These are phyloP conservation scores for Hypomyces rosellus DNA, from an alignment of 2,329 filamentous ascomycete genomes.

Conservation along the genomic window DNA sequence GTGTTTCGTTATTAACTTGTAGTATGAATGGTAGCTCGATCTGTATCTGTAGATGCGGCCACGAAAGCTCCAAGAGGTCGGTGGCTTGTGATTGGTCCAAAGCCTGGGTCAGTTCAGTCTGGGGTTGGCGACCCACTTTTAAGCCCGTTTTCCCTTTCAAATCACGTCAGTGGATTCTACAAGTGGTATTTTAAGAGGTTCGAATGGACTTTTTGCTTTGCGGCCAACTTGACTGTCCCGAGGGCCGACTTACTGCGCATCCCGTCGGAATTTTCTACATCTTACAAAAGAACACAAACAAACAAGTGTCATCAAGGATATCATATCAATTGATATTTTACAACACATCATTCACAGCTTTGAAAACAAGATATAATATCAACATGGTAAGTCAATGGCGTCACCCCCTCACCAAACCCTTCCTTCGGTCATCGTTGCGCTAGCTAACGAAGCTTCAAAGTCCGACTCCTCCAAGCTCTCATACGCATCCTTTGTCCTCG, in stretches of 20 bases:
- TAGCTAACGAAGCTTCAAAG: background rate
- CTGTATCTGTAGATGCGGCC: slow-evolving; percentile 18
- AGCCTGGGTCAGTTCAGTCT: background rate
- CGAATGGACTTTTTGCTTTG: background rate
- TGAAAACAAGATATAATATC: no score
- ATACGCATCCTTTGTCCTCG: slow-evolving; percentile 69
- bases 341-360: background rate
- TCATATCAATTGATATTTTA: background rate
- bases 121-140: slow-evolving; percentile 11
- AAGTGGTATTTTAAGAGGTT: no score
- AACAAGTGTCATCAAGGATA: background rate
- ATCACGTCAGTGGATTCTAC: slow-evolving; percentile 11
- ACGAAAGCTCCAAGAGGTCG: slow-evolving; percentile 31
- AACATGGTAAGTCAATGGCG: no score
- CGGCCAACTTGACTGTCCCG: slow-evolving; percentile 9
- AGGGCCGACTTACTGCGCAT: slow-evolving; percentile 9
- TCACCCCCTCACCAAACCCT: no score
- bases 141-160: background rate
- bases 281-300: no score
- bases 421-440: background rate
- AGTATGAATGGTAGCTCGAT: background rate
- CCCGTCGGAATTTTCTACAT: no score
- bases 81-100: slow-evolving; percentile 26
- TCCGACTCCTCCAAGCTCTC: slow-evolving; percentile 3
- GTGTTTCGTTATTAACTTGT: background rate